Base-by-base conservation (phyloP, 2,329 filamentous ascomycete genomes). In the Metarhizium anisopliae region DNA sequence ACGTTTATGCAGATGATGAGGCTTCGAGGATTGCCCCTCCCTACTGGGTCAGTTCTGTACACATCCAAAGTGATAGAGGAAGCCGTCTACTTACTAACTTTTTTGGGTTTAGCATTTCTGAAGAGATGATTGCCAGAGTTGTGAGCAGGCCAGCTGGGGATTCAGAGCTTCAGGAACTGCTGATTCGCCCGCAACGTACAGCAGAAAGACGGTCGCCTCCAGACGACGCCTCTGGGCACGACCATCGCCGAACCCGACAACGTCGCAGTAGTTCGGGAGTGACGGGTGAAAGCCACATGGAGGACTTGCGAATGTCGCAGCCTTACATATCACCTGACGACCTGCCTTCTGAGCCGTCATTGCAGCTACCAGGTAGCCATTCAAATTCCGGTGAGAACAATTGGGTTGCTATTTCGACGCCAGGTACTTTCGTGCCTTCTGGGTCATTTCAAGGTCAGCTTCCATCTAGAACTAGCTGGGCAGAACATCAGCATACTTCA, bases 1-100 rank as follows among this genome's bases (percentile, higher is more conserved):
- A 61, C 66, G 5, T 70, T 70, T 47, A 54, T 70, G 50, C 66
- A 63, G 50, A 59, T 70, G 53, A 67, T 70, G 59, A 64, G 68
- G 50, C 58, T 64, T 42, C 61, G 65, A 36, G 62, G 62, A 29
- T n/a, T 59, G 4, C 55, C 59, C 38, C 40, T 62, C 29, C 59
- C 66, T 16, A 32, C 59, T 32, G 60, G 59, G 66, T 69, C n/a
- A 53, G 58, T 56, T 18, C 14, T 49, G 47, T 13, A 47, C 14
- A 49, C 18, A 18, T 30, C 20, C 45, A 30, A 8, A 42, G 32
- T 35, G 32, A 25, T 25, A 25, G n/a, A n/a, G n/a, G 14, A 11
- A 18, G 25, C 29, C 20, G 30, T 11, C 13, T 16, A 29, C 45
- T 32, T 16, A 29, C 45, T 32, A 50, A 50, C 18, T 36, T 47